Evolutionary conservation across 495 filamentous ascomycete genomes (phyloP).

Genomic region (Bathelium albidoporum): DNA sequence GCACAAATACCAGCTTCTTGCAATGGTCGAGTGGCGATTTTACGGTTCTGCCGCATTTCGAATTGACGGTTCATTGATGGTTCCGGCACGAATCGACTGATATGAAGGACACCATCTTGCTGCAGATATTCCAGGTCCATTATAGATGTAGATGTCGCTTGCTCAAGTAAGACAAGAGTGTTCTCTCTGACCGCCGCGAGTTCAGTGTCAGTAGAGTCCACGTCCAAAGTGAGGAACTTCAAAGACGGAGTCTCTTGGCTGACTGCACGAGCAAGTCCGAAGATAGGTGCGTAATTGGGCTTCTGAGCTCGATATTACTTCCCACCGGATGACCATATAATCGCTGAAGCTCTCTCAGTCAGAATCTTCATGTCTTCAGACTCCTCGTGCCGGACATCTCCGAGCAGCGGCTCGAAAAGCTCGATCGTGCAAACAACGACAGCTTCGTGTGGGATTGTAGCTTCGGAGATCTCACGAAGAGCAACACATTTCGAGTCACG

Average conservation of each 20-base stretch:
- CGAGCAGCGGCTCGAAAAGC: not conserved
- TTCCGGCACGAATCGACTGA: not conserved
- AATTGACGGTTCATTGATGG: not conserved
- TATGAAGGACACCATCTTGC: not conserved
- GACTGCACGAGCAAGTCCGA: not conserved
- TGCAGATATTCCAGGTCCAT: not conserved
- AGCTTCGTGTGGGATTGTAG: not conserved
- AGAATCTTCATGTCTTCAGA: not conserved
- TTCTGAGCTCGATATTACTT: too few species aligned
- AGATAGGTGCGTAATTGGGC: not conserved
- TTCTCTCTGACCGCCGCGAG: not conserved
- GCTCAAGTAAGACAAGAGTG: not conserved
- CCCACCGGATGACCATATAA: too few species aligned
- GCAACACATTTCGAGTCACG: too few species aligned
- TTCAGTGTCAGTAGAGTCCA: not conserved
- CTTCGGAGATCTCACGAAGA: not conserved
- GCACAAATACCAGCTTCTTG: too few species aligned
- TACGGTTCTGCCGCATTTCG: not conserved
- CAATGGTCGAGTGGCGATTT: too few species aligned
- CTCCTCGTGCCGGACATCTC: not conserved
- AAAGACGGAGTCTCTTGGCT: not conserved
- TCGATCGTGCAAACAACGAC: not conserved
- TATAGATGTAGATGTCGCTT: not conserved
- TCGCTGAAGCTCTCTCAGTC: not conserved
- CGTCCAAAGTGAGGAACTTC: not conserved